These are phyloP conservation scores for Nigrospora oryzae DNA, from an alignment of 2,329 filamentous ascomycete species.

Conservation along the genomic window DNA sequence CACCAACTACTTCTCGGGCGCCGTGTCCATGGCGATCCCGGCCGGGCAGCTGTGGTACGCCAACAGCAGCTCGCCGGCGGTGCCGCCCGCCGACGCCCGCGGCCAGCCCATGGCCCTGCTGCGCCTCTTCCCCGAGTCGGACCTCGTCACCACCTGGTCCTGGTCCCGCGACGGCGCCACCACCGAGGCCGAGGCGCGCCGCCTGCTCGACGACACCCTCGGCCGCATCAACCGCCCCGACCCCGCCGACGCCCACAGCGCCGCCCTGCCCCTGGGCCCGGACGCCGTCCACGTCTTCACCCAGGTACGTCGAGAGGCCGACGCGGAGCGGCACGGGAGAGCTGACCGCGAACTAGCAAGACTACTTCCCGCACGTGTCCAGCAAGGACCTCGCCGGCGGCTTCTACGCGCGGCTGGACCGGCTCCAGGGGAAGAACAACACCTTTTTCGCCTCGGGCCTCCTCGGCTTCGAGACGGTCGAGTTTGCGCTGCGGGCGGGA, in stretches of 20 bases:
- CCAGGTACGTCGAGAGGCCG: not conserved
- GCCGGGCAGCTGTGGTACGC: not conserved
- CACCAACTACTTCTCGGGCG: not conserved
- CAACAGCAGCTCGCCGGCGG: not conserved
- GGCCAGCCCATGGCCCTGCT: not conserved
- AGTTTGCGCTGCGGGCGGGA: not conserved
- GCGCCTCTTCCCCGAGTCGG: not conserved
- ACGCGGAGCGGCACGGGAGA: too few relatives aligned
- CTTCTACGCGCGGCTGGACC: not conserved
- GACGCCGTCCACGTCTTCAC: not conserved
- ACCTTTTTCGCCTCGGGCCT: not conserved
- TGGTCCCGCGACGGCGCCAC: not conserved
- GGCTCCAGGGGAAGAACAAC: not conserved
- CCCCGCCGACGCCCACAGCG: not conserved
- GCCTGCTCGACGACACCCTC: not conserved
- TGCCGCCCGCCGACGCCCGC: not conserved
- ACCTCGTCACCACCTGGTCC: not conserved
- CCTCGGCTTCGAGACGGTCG: constrained; percentile 1
- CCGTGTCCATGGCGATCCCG: not conserved
- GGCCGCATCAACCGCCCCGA: not conserved
- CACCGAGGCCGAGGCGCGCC: not conserved
- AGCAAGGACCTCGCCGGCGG: not conserved
- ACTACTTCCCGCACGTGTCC: not conserved
- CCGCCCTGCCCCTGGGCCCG: not conserved
- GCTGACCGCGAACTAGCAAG: not conserved